Evolutionary conservation across 768 basidiomycete genomes (phyloP).

Genomic region (Mycena amicta): DNA sequence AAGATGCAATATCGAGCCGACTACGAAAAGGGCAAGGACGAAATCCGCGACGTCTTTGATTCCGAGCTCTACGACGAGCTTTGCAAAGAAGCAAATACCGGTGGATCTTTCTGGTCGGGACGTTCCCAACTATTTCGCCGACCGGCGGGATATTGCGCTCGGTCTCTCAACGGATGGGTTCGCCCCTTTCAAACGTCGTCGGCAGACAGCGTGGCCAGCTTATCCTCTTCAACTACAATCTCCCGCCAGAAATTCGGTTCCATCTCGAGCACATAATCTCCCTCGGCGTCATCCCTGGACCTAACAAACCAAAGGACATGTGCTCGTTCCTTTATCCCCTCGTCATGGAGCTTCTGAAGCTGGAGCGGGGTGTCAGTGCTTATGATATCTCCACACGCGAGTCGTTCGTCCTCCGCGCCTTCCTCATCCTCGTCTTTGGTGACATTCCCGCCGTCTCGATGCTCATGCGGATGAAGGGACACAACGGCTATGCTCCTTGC

Average conservation of each 20-base stretch:
- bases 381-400: neutral
- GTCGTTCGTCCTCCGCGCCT: constrained; percentile 38
- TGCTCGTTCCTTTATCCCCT: neutral
- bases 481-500: constrained; percentile 38
- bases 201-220: constrained; percentile 40
- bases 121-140: constrained; percentile 36
- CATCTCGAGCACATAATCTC: neutral
- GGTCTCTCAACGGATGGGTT: constrained; percentile 48
- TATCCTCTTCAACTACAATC: constrained; percentile 17
- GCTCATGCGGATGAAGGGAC: constrained; percentile 37
- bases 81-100: constrained; percentile 21
- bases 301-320: neutral
- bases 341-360: neutral
- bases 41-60: constrained; percentile 41
- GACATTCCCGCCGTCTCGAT: constrained; percentile 33
- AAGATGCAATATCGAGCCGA: constrained; percentile 28
- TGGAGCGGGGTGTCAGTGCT: neutral
- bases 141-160: constrained; percentile 43
- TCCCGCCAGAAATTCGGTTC: neutral
- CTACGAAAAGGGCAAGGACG: constrained; percentile 11
- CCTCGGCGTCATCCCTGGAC: neutral
- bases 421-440: constrained; percentile 31
- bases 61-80: constrained; percentile 32
- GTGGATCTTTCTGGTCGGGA: constrained; percentile 14
- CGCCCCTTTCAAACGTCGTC: constrained; percentile 35